A percentile compares a stretch with the other conserved stretches of the same genome.
These are phyloP conservation scores for Westerdykella ornata DNA, from an alignment of 2,329 filamentous ascomycete species.

Conservation along the genomic window DNA sequence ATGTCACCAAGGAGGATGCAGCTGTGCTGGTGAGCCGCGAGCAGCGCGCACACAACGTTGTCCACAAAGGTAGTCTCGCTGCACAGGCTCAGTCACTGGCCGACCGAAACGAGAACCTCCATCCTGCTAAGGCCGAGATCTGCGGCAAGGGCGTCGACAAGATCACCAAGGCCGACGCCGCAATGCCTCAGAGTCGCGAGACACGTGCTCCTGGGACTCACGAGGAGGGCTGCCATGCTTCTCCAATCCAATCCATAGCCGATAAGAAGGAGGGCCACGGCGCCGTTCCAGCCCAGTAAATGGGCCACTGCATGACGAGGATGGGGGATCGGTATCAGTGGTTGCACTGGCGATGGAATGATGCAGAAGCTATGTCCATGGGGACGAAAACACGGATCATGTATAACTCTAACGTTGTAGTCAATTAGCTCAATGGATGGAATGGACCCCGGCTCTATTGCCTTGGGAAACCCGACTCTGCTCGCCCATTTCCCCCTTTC, in stretches of 20 bases:
- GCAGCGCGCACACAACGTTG: conserved; percentile 25
- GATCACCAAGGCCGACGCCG: conserved; percentile 29
- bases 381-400: no score
- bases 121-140: conserved; percentile 2
- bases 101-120: conserved; percentile 4
- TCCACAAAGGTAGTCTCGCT: conserved; percentile 29
- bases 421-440: no score
- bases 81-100: conserved; percentile 19
- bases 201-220: conserved; percentile 26
- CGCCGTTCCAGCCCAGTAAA: no score
- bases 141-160: conserved; percentile 21
- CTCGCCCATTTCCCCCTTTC: no score
- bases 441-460: no score
- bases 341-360: no score
- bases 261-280: background rate
- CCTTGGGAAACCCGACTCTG: no score
- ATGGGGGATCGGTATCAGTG: no score
- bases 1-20: conserved; percentile 30
- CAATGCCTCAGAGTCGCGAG: conserved; percentile 27
- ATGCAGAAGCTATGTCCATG: no score
- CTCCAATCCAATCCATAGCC: conserved; percentile 16
- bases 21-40: conserved; percentile 27
- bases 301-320: no score
- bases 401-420: no score
- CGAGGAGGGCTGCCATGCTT: conserved; percentile 28